Conservation (phyloP, 73 alveolate species). For the Diophrys appendiculata region DNA sequence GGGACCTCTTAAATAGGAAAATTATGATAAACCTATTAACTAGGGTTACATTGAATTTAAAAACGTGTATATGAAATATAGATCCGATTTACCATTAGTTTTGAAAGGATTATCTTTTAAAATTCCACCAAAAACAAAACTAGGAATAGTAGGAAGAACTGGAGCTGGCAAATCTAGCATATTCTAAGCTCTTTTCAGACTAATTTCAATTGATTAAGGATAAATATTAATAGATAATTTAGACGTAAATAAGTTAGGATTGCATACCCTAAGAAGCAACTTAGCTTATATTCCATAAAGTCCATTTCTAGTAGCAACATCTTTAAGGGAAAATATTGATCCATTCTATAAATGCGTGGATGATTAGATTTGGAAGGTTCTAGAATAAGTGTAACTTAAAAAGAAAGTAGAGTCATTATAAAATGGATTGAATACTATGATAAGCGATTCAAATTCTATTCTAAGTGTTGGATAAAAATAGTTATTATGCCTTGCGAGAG, state of each 20-base stretch:
- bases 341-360: constrained; percentile 67
- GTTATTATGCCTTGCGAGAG: constrained; percentile 77
- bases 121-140: constrained; percentile 53
- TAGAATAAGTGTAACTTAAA: constrained; percentile 55
- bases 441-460: constrained; percentile 29
- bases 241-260: constrained; percentile 61
- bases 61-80: constrained; percentile 51
- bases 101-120: constrained; percentile 49
- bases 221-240: constrained; percentile 45
- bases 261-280: constrained; percentile 62
- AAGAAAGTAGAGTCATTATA: constrained; percentile 17
- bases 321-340: constrained; percentile 79
- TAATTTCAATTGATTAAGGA: constrained; percentile 54
- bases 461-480: constrained; percentile 84
- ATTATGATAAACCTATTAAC: not conserved
- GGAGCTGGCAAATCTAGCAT: constrained; percentile 88
- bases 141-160: constrained; percentile 88
- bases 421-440: constrained; percentile 20
- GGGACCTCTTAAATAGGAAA: not conserved
- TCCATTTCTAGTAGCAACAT: constrained; percentile 70
- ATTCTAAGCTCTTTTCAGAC: constrained; percentile 76
- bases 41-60: constrained; percentile 33
- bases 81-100: constrained; percentile 54
- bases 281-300: constrained; percentile 76
- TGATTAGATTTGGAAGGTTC: constrained; percentile 44